Base-by-base conservation (phyloP, 441 rosid genomes). In the Gossypium gossypioides region DNA sequence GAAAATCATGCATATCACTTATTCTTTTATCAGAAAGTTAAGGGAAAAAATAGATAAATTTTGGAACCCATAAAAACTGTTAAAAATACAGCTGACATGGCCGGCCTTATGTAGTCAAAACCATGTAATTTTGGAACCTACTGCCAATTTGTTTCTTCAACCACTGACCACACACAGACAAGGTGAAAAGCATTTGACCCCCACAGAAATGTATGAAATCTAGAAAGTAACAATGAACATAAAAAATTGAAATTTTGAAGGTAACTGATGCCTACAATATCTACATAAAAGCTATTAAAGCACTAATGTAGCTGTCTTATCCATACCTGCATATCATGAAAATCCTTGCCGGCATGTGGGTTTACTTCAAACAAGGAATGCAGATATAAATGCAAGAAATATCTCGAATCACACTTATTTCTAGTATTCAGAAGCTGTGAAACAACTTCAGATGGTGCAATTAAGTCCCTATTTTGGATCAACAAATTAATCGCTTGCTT, bases 281-380 rank as follows among this genome's bases (percentile, higher is more conserved):
- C 7, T 9, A 22, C 29, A 68, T 15, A 32, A 25, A 63, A 6
- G 52, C 59, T 48, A 51, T 27, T 52, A 63, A 32, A 72, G 58
- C 12, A 15, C 59, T 1, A 16, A 59, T 25, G 9, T 48, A 63
- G 62, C 60, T 55, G 68, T 68, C 72, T 59, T 44, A 24, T 66
- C 19, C 73, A 69, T 83, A 91, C 99, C 98, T 91, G 99, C 94
- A 96, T 87, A 82, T 93, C 97, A 81, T 93, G 99, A 83, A 83
- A 93, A 76, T 93, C 98, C 81, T 76, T 93, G 77, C 98, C 99
- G 50, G 82, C 84, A 81, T 91, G 86, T 37, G 89, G 92, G 78
- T 86, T 86, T 69, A 81, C 94, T 88, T 86, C 93, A 84, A 85
- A 96, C 68, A 96, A 77, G n/a, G 88, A 76, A 81, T 91, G 97